Base-by-base conservation (phyloP, 2,329 filamentous ascomycete genomes). In the Camptophora hylomeconis region DNA sequence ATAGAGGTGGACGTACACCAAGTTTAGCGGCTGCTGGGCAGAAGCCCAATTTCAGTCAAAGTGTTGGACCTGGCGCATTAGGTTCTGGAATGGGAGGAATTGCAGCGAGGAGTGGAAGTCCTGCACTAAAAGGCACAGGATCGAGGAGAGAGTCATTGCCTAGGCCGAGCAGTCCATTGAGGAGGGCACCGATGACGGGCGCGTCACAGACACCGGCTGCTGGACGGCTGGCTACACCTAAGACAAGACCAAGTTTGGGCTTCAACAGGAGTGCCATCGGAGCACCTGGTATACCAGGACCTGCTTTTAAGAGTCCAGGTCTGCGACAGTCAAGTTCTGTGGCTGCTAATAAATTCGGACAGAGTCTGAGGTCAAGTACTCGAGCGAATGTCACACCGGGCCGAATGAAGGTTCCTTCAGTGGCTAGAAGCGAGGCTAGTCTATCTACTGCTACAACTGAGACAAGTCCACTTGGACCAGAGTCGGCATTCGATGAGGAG, bases 31-130 rank as follows among this genome's bases (percentile, higher is more conserved):
- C 69, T 0, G 69, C 76, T 44, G 38, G 81, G 26, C 67, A 77
- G 44, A 43, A 81, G 27, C 68, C 78, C 31, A 86, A 86, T 49
- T 89, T 94, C 58, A 89, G 83, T 50, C 81, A 92, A 54, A 92
- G 86, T 0, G 63, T 92, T 24, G 84, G 84, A 1, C 80, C 80
- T 5, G 71, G 73, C 21, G 69, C 40, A 10, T 30, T 50, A 9
- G 31, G 38, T 24, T 23, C 37, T 4, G 37, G 78, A n/a, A n/a
- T n/a, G n/a, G n/a, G n/a, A n/a, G n/a, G n/a, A n/a, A n/a, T n/a
- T n/a, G n/a, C n/a, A n/a, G n/a, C n/a, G n/a, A n/a, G n/a, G 23
- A 18, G 29, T 13, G 29, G 26, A n/a, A 17, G 14, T 25, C 21
- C 26, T 5, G 29, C 29, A 5, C n/a, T n/a, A n/a, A n/a, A n/a